Evolutionary conservation across 495 filamentous ascomycete genomes (phyloP).

Genomic region (Xylaria acuta): DNA sequence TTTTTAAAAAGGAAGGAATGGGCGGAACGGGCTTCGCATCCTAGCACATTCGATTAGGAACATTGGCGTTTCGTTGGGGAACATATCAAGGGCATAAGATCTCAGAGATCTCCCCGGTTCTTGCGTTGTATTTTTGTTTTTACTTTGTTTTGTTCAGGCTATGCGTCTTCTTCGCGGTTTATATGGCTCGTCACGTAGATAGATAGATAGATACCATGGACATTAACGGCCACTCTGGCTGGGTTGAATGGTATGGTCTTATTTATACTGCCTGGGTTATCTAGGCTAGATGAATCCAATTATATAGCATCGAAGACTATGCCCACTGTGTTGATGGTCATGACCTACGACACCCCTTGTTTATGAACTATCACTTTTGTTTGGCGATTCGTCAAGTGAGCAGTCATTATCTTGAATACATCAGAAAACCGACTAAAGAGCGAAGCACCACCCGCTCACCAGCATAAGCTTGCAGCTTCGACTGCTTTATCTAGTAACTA

Average conservation of each 20-base stretch:
- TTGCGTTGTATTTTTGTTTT: conserved; percentile 1
- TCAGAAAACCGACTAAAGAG: not conserved
- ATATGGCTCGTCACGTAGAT: conserved; percentile 6
- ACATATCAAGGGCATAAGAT: not conserved
- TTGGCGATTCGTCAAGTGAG: not conserved
- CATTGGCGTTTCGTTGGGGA: not conserved
- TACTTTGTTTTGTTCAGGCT: not conserved
- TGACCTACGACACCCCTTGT: not conserved
- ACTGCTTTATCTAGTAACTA: not conserved
- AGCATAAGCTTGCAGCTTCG: not conserved
- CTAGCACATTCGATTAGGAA: not conserved
- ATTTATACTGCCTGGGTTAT: not conserved
- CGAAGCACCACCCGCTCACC: not conserved
- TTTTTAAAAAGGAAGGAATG: not conserved
- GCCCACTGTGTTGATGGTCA: not conserved
- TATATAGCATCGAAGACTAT: conserved; percentile 11
- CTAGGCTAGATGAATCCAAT: not conserved
- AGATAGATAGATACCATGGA: conserved; percentile 6
- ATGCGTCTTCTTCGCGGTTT: not conserved
- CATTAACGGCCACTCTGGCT: not conserved
- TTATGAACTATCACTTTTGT: not conserved
- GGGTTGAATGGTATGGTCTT: not conserved
- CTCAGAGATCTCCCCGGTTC: not conserved
- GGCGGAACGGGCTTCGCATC: not conserved
- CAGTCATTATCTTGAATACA: not conserved